Conservation (phyloP, 345 rosid genomes). For the Toxicodendron radicans region DNA sequence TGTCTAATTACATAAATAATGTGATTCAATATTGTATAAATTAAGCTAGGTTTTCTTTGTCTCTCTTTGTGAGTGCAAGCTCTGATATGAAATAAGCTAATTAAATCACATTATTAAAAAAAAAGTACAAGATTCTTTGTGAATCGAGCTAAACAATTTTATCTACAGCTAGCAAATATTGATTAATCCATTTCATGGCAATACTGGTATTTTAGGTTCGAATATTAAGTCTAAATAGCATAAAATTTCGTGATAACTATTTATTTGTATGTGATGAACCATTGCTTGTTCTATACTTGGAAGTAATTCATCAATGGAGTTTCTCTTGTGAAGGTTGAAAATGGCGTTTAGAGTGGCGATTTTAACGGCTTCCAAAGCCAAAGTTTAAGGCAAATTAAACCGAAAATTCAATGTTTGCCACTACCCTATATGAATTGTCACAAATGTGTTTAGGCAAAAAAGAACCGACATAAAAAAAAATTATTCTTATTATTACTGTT, state of each 20-base stretch:
- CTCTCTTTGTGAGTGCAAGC: background rate
- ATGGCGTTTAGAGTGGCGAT: conserved; percentile 9
- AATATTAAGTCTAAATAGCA: no score
- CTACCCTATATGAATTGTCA: conserved; percentile 2
- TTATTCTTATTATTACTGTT: background rate
- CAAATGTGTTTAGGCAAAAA: background rate
- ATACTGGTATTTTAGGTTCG: no score
- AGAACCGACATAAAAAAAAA: background rate
- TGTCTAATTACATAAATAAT: background rate
- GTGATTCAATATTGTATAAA: background rate
- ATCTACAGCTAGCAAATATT: no score
- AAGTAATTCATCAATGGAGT: no score
- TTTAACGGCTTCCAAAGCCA: conserved; percentile 21
- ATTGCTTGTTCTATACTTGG: background rate
- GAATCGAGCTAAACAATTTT: no score
- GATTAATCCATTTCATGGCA: no score
- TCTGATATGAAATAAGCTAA: no score
- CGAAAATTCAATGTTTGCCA: conserved; percentile 24
- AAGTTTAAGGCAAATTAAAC: conserved; percentile 9
- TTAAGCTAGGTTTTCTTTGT: background rate
- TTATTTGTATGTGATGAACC: background rate
- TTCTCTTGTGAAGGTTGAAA: background rate
- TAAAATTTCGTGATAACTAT: no score
- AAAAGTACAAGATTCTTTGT: no score
- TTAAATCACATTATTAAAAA: no score